Evolutionary conservation across 2,329 filamentous ascomycete species (phyloP).

Genomic region (Mycosphaerella arachidis): DNA sequence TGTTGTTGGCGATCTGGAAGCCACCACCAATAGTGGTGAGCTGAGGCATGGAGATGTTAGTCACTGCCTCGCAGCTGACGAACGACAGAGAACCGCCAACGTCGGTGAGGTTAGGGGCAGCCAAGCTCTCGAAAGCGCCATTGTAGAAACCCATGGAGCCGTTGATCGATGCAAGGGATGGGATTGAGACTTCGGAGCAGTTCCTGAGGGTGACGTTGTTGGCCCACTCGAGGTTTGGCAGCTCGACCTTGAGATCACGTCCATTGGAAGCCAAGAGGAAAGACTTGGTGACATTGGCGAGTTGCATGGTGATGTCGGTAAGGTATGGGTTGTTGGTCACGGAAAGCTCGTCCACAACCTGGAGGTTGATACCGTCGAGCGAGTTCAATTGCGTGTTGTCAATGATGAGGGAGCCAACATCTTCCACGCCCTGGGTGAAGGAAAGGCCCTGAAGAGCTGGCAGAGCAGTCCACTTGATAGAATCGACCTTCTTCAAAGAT

Average conservation of each 20-base stretch:
- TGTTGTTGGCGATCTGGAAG: conserved; percentile 88
- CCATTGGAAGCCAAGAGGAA: conserved; percentile 80
- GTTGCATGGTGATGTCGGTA: conserved; percentile 67
- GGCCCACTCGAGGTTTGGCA: conserved; percentile 74
- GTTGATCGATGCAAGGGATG: conserved; percentile 67
- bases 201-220: conserved; percentile 80
- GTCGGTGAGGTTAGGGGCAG: conserved; percentile 65
- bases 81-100: conserved; percentile 58
- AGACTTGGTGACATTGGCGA: conserved; percentile 67
- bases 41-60: conserved; percentile 70
- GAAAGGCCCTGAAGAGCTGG: conserved; percentile 56
- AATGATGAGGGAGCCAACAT: conserved; percentile 67
- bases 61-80: conserved; percentile 52
- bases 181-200: conserved; percentile 67
- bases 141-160: conserved; percentile 79
- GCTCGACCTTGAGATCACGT: conserved; percentile 62
- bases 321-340: conserved; percentile 90
- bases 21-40: conserved; percentile 70
- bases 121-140: conserved; percentile 63
- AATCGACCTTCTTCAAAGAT: conserved; percentile 59
- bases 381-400: conserved; percentile 78
- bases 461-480: conserved; percentile 69
- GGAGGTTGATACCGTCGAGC: conserved; percentile 76
- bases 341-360: conserved; percentile 65
- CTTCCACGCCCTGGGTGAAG: conserved; percentile 62